Base-by-base conservation (phyloP, 306 rosid species). In the Parietaria judaica region DNA sequence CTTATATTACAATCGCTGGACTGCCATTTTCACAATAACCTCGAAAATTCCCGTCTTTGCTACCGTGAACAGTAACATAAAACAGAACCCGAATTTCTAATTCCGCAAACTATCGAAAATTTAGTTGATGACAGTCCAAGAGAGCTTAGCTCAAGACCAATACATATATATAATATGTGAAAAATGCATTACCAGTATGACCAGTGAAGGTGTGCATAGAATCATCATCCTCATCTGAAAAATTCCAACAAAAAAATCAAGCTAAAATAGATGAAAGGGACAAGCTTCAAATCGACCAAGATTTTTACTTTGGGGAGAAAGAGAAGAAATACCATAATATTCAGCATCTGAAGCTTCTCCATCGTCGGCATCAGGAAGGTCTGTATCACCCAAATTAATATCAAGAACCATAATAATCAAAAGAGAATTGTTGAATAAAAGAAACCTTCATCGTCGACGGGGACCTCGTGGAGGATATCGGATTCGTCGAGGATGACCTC, bases 191-290 rank as follows among this genome's bases (percentile, higher is more conserved):
- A 91, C 98, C 96, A 0, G 62, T 75, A 68, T 92, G 98, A 35
- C 94, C 95, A 4, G 94, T 86, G 74, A 88, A 92, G 38, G 56
- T 79, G 70, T 92, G 96, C 45, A 77, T 46, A 13, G 91, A 82
- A 74, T 88, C 90, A 74, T 86, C 92, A 8, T 48, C 65, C 65
- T 78, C 96, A 59, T 85, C 98, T 83, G 86, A 56, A 83, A 57
- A 44, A 3, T 74, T 17, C 39, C 53, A 31, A 58, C 58, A 76
- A 4, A 34, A 75, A 11, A 75, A 35, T 51, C 43, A 11, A 44
- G 16, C 2, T 1, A 39, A 17, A n/a, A 1, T 6, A 23, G 11
- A 65, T 12, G 47, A 58, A 55, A 49, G 49, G 13, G 7, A 41
- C 45, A 41, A 41, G 6, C 45, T 41, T 41, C 9, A 41, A 41